Evolutionary conservation across 208 protist species (phyloP).

Genomic region (Trichomonas gallinae): DNA sequence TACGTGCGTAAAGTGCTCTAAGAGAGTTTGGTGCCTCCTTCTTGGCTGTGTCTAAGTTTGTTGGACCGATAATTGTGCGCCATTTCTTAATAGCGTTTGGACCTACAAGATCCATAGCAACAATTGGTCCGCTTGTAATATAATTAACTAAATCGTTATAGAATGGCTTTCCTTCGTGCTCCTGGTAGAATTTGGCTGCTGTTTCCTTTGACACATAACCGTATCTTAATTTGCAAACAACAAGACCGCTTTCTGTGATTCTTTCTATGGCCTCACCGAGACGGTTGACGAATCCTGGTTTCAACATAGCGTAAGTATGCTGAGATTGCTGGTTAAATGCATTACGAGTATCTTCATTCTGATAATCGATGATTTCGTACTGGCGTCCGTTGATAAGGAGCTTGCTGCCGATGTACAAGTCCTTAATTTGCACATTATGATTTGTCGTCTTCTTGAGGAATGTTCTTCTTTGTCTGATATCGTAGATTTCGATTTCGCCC

Average conservation of each 20-base stretch:
- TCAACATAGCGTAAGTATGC: not conserved
- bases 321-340: not conserved
- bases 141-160: not conserved
- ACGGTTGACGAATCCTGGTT: not conserved
- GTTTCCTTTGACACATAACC: not conserved
- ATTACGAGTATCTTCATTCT: not conserved
- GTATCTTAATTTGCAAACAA: not conserved
- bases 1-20: not conserved
- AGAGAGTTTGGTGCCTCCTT: conserved; percentile 5
- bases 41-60: not conserved
- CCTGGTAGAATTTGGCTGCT: not conserved
- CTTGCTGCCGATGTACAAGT: not conserved
- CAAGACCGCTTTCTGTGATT: not conserved
- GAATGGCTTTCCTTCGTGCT: not conserved
- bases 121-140: not conserved
- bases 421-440: not conserved
- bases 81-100: not conserved
- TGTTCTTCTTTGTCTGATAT: not conserved
- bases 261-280: not conserved
- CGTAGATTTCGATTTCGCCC: not conserved
- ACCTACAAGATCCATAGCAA: not conserved
- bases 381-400: not conserved
- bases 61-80: conserved; percentile 4
- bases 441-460: not conserved
- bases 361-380: conserved; percentile 18